Percentiles rank a stretch among this genome's conserved stretches.
Evolutionary conservation across 345 rosid genomes (phyloP).

Genomic region (Linum lewisii): DNA sequence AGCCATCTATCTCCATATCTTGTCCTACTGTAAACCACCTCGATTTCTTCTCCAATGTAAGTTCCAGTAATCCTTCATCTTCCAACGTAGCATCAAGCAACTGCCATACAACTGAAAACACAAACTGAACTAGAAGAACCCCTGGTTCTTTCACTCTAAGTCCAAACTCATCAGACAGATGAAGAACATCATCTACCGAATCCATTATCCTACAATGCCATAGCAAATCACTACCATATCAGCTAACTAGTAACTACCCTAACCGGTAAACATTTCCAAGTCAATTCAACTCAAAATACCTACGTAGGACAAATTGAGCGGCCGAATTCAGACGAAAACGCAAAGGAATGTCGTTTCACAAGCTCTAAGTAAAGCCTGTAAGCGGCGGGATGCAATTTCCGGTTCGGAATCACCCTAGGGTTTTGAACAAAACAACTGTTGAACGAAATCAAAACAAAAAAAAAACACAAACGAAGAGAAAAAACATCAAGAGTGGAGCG

Average conservation of each 20-base stretch:
- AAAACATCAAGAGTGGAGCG: not conserved
- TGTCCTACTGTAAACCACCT: not conserved
- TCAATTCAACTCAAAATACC: not conserved
- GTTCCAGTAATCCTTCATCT: constrained; percentile 7
- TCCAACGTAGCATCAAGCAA: constrained; percentile 7
- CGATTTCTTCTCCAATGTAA: not conserved
- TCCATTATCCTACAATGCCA: constrained; percentile 2
- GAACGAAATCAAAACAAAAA: not conserved
- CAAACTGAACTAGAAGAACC: constrained; percentile 1
- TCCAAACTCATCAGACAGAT: constrained; percentile 1
- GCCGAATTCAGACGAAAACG: not conserved
- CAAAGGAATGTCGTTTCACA: constrained; percentile 2
- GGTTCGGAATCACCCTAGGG: constrained; percentile 5
- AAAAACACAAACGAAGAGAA: not conserved
- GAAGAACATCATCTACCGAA: not conserved
- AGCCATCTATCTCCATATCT: constrained; percentile 9
- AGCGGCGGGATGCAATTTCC: not conserved
- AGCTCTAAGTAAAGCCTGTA: constrained; percentile 6
- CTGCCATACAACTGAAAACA: constrained; percentile 6
- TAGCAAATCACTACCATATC: no score
- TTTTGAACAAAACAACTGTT: not conserved
- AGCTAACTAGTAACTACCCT: not conserved
- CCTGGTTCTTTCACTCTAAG: constrained; percentile 2
- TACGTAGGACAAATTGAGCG: not conserved
- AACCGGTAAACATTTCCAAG: not conserved